Conservation (phyloP, 2,329 filamentous ascomycete species). For the Pleomassaria siparia region DNA sequence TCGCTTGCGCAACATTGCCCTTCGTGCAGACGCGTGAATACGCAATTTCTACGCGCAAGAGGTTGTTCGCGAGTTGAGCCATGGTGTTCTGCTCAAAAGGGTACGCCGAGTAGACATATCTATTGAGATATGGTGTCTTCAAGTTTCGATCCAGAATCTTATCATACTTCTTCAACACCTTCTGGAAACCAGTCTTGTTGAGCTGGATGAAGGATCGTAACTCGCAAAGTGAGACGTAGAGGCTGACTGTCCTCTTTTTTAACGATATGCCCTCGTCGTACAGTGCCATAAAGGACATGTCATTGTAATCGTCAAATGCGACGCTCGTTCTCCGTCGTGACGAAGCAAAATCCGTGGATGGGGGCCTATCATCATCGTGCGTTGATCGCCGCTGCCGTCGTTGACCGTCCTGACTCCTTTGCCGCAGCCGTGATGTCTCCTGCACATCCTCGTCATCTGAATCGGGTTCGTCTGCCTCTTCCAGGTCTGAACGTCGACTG, state of each 20-base stretch:
- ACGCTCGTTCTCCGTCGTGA: constrained; percentile 63
- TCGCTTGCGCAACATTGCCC: constrained; percentile 75
- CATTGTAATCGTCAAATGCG: constrained; percentile 75
- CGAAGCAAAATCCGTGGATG: constrained; percentile 63
- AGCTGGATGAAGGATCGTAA: constrained; percentile 94
- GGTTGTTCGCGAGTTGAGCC: constrained; percentile 68
- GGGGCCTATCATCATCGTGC: constrained; percentile 51
- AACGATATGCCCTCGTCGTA: constrained; percentile 77
- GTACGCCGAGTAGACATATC: constrained; percentile 74
- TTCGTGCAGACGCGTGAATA: constrained; percentile 83
- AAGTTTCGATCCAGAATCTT: constrained; percentile 87
- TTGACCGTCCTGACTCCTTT: constrained; percentile 41
- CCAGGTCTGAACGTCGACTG: constrained; percentile 48
- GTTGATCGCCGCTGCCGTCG: constrained; percentile 20
- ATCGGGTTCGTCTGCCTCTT: constrained; percentile 58
- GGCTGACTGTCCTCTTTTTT: constrained; percentile 84
- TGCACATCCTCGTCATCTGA: constrained; percentile 65
- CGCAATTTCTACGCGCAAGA: constrained; percentile 72
- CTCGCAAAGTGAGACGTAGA: constrained; percentile 92
- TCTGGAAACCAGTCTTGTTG: constrained; percentile 94
- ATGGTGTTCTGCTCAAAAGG: constrained; percentile 78
- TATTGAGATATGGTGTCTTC: constrained; percentile 73
- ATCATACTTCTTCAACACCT: constrained; percentile 97
- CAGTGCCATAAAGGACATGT: constrained; percentile 70
- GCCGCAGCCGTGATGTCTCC: constrained; percentile 47